These are phyloP conservation scores for Metschnikowia cerradonensis DNA, from an alignment of 805 yeast genomes.

Conservation along the genomic window DNA sequence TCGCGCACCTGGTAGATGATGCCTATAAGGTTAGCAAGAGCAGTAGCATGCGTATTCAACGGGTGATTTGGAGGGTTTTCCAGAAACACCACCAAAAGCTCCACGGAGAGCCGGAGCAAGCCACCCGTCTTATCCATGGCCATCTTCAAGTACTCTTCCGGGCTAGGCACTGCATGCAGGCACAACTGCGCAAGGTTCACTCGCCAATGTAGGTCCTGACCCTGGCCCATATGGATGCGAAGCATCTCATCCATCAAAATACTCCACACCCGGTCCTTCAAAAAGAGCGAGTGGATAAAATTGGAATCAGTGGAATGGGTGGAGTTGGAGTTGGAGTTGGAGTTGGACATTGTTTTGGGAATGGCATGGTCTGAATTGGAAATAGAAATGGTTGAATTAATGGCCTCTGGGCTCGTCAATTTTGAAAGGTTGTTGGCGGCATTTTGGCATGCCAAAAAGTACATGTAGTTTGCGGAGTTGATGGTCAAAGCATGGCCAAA, in stretches of 20 bases:
- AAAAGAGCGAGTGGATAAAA: too few species aligned
- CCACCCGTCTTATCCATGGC: conserved; percentile 88
- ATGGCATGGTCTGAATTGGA: too few species aligned
- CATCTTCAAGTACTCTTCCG: conserved; percentile 64
- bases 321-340: too few species aligned
- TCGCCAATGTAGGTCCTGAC: conserved; percentile 85
- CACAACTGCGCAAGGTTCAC: conserved; percentile 36
- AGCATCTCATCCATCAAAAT: conserved; percentile 70
- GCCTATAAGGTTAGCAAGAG: conserved; percentile 74
- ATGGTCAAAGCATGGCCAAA: conserved; percentile 79
- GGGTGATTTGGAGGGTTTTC: background rate
- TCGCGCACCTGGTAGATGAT: conserved; percentile 81
- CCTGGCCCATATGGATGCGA: conserved; percentile 85
- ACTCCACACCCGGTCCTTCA: conserved; percentile 14
- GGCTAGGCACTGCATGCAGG: conserved; percentile 20
- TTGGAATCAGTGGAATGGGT: too few species aligned
- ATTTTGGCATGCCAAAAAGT: conserved; percentile 63
- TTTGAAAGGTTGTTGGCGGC: conserved; percentile 20
- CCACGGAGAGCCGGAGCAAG: conserved; percentile 67
- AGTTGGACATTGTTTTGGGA: too few species aligned
- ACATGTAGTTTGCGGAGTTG: conserved; percentile 79
- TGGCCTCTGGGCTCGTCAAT: too few species aligned
- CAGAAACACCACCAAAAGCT: conserved; percentile 47
- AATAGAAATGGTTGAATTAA: too few species aligned
- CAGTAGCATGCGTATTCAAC: conserved; percentile 28